Evolutionary conservation across 2,329 filamentous ascomycete species (phyloP).

Genomic region (Sphaerulina populicola): DNA sequence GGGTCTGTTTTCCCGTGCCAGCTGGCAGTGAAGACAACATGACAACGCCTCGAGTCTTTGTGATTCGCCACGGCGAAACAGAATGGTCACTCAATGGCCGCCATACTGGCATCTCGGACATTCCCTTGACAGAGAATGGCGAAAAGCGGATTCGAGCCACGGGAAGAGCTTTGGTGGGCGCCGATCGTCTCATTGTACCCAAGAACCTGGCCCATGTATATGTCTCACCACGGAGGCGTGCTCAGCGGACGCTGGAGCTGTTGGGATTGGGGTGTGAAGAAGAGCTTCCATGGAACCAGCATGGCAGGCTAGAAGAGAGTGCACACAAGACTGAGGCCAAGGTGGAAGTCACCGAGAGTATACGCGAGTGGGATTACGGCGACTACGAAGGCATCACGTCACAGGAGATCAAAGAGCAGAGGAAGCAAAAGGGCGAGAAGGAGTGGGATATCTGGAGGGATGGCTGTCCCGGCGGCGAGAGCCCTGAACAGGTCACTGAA

Average conservation of each 20-base stretch:
- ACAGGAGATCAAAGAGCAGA: conserved; percentile 43
- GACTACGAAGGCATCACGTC: conserved; percentile 52
- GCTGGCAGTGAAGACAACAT: conserved; percentile 10
- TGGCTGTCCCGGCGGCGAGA: conserved; percentile 69
- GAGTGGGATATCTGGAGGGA: conserved; percentile 84
- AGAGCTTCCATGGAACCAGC: conserved; percentile 57
- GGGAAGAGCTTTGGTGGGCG: conserved; percentile 72
- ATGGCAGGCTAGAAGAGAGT: conserved; percentile 26
- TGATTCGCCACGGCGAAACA: conserved; percentile 74
- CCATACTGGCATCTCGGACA: conserved; percentile 76
- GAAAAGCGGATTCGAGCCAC: conserved; percentile 51
- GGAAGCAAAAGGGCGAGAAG: conserved; percentile 43
- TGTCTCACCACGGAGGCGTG: conserved; percentile 76
- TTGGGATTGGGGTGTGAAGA: conserved; percentile 61
- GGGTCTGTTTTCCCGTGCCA: background rate
- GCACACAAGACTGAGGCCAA: conserved; percentile 33
- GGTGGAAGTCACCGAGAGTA: conserved; percentile 44
- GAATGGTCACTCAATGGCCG: conserved; percentile 82
- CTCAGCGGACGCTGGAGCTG: conserved; percentile 83
- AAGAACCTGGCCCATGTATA: conserved; percentile 79
- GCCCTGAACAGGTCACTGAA: conserved; percentile 61
- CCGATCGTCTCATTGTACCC: conserved; percentile 76
- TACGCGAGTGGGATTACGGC: conserved; percentile 57
- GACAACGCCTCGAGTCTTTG: conserved; percentile 45
- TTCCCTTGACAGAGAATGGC: conserved; percentile 74